These are phyloP conservation scores for Lodderomyces metapsilosis DNA, from an alignment of 1,139 yeast species.

Conservation along the genomic window DNA sequence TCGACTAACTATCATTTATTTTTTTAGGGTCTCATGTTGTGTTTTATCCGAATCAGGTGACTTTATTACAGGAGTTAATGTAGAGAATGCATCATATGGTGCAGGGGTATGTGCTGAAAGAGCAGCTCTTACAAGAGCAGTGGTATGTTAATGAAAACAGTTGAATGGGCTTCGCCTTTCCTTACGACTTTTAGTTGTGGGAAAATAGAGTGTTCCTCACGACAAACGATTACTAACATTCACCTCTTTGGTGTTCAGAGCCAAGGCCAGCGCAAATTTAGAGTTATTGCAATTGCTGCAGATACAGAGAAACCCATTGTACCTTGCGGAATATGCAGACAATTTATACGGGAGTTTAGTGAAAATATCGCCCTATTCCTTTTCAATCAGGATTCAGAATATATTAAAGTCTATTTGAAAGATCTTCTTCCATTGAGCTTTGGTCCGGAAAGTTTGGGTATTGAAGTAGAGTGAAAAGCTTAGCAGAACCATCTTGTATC, in stretches of 20 bases:
- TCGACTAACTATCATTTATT: conserved; percentile 18
- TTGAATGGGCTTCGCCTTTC: too few species aligned
- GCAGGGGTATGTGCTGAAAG: conserved; percentile 92
- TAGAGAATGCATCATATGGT: conserved; percentile 91
- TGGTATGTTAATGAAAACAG: conserved; percentile 37
- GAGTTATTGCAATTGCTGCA: conserved; percentile 70
- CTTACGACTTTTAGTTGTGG: too few species aligned
- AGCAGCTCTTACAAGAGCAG: conserved; percentile 69
- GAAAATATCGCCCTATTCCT: conserved; percentile 54
- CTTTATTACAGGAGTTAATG: conserved; percentile 71
- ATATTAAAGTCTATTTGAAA: conserved; percentile 43
- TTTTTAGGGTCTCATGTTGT: conserved; percentile 73
- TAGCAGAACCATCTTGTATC: too few species aligned
- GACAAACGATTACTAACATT: conserved; percentile 7
- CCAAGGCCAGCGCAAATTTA: conserved; percentile 45
- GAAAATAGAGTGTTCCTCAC: too few species aligned
- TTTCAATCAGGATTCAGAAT: conserved; percentile 54
- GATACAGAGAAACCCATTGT: conserved; percentile 61
- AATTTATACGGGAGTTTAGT: conserved; percentile 76
- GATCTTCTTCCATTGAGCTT: conserved; percentile 80
- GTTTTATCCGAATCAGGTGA: conserved; percentile 53
- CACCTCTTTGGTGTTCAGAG: conserved; percentile 21
- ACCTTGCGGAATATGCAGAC: conserved; percentile 96
- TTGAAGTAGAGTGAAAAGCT: not conserved
- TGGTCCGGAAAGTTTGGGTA: conserved; percentile 74